A percentile compares a stretch with the other conserved stretches of the same genome.
These are phyloP conservation scores for Cichorium intybus DNA, from an alignment of 140 eudicot species.

Conservation along the genomic window DNA sequence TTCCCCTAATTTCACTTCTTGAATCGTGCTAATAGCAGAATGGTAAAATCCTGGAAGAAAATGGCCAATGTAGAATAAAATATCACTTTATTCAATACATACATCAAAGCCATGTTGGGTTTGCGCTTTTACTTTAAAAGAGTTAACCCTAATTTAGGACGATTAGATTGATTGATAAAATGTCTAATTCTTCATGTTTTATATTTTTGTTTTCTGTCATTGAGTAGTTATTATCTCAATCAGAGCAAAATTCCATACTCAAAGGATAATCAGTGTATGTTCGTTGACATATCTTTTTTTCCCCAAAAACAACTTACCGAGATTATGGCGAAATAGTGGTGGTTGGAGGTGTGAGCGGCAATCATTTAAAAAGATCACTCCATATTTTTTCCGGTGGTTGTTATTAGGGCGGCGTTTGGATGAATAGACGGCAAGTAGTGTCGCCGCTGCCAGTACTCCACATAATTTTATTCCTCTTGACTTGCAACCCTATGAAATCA, in stretches of 20 bases:
- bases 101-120: no score
- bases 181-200: background rate
- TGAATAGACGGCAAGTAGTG: conserved; percentile 44
- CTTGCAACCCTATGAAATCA: conserved; percentile 40
- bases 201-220: background rate
- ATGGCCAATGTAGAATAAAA: background rate
- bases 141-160: no score
- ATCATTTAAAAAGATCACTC: conserved; percentile 51
- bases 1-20: conserved; percentile 33
- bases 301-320: conserved; percentile 25
- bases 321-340: conserved; percentile 40
- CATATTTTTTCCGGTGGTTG: conserved; percentile 43
- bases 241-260: no score
- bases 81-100: background rate
- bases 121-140: no score
- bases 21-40: conserved; percentile 29
- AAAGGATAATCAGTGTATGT: background rate
- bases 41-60: conserved; percentile 28
- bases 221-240: background rate
- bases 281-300: background rate
- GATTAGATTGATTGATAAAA: no score
- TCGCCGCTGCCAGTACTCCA: conserved; percentile 55
- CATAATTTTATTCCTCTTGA: conserved; percentile 56
- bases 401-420: conserved; percentile 19
- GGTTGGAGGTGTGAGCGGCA: conserved; percentile 54